Evolutionary conservation across 257 asterid genomes (phyloP), one percentile per base, ranked within the genome.

Genomic region (Perilla frutescens): DNA sequence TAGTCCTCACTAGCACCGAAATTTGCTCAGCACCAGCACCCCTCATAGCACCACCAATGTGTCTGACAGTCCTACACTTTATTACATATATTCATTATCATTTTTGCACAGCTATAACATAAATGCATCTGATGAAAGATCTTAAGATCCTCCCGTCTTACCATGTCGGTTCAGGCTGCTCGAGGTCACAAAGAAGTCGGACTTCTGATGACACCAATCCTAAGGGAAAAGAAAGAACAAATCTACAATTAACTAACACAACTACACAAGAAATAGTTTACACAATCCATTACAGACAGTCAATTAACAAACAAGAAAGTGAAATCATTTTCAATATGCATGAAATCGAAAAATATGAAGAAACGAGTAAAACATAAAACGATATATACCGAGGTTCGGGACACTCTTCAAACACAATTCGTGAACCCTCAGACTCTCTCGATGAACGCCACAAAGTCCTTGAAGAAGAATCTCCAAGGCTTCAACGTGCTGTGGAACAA

Each of bases 131-230:
- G 31, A 8, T 14, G 44, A 49, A 73, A 45, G 67, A 66, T 61
- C 26, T n/a, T 66, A 73, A 45, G 67, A 66, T 61, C 26, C 20
- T 66, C 41, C 39, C 29, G 3, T 41, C 81, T 77, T 85, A 95
- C 99, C 99, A 95, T 62, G 98, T 87, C 3, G 99, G 96, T 77
- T 95, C 99, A 39, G 93, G 86, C 82, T 84, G 96, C 86, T 90
- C 98, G 26, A 95, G 96, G 86, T 95, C 99, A 79, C 97, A 92
- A 62, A 92, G 74, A 45, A 95, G 93, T 51, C 96, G 87, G 37
- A 90, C 83, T 79, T 95, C 98, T 12, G 99, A 95, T 11, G 97
- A 73, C 57, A 89, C 99, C 67, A 80, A 67, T 54, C 99, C 99
- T 88, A 67, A 56, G 62, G 80, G 73, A 63, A 79, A 77, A 15